Base-by-base conservation (phyloP, 2,329 filamentous ascomycete species). In the Diplodia sapinea region DNA sequence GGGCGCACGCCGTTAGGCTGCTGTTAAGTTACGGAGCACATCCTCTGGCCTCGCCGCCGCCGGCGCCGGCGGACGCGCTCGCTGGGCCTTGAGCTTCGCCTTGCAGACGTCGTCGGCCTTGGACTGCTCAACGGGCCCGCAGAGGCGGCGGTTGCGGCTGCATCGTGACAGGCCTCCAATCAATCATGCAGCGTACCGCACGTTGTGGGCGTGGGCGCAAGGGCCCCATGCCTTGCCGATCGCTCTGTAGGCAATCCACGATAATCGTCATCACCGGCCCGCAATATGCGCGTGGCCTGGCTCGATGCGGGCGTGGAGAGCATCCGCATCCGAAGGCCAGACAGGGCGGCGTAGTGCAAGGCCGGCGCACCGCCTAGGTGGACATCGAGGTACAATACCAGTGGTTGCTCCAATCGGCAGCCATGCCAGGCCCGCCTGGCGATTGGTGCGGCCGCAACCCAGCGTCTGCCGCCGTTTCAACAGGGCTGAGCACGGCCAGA, bases 181-280 rank as follows among this genome's bases (percentile, higher is more conserved):
- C 26, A 49, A 31, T 17, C 17, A 38, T 51, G 43, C 59, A 36
- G 29, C 29, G 29, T 13, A 9, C 29, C 47, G 47, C 59, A 63
- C 59, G 59, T 63, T 63, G 36, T 38, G 36, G 36, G 36, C 36
- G 36, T 23, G 31, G 36, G 40, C 8, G 43, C 59, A 36, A 51
- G 59, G 59, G 59, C 43, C 31, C 43, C 59, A 63, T 63, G 59
- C 31, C 31, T 63, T 23, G 54, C 29, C 43, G 43, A 51, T 49
- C 40, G 59, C 59, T 31, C 59, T 47, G 43, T 47, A 20, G 17
- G n/a, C 7, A 38, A 61, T 33, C 17, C 23, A 61, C 40, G 56
- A 6, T 29, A 49, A 63, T 63, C 59, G 47, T 63, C 59, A 51
- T 38, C 47, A 52, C 50, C 38, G 17, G 29, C 59, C 12, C 29